Base-by-base conservation (phyloP, 352 stramenopile genomes). In the Globisporangium spiculum region DNA sequence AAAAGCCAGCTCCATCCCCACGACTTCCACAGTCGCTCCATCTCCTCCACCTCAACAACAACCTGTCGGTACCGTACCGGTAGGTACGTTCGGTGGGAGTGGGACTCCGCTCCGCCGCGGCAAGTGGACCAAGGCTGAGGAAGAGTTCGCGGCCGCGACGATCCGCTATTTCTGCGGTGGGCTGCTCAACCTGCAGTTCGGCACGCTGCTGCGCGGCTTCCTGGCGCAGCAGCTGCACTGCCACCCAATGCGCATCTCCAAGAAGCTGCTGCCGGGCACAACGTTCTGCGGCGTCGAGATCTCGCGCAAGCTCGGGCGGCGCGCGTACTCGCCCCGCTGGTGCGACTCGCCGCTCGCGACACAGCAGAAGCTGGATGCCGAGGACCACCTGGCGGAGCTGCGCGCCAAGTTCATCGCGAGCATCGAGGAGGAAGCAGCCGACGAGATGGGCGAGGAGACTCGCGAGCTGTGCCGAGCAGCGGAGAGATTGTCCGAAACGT, bases 221-320 rank as follows among this genome's bases (percentile, higher is more conserved):
- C 71, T 93, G 44, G 84, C 84, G 1, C 76, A 89, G 64, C 75
- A 88, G 55, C 71, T 93, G 1, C 79, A 93, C 67, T 93, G 84
- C 69, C 79, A 89, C 59, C 84, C 84, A 26, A 92, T 92, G 84
- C 77, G 84, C 18, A 87, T 92, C 67, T 92, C 84, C 48, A 92
- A 92, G 79, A 92, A 92, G 69, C 70, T 92, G 30, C 70, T 91
- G 52, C 81, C 83, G 0, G 83, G 83, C 5, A 69, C 64, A 30
- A 75, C 85, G 32, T 89, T 92, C 56, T 80, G 79, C 34, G 82
- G 79, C 30, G 80, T 92, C 61, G 83, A 84, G 65, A 89, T 92
- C 67, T 86, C 87, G 62, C 80, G 81, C 46, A 92, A 92, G 81
- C 86, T 92, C 55, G 84, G 84, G 1, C 77, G 84, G 24, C 77